phyloP scores from a whole-genome alignment of 768 basidiomycete species.

The Russula ochroleuca region DNA sequence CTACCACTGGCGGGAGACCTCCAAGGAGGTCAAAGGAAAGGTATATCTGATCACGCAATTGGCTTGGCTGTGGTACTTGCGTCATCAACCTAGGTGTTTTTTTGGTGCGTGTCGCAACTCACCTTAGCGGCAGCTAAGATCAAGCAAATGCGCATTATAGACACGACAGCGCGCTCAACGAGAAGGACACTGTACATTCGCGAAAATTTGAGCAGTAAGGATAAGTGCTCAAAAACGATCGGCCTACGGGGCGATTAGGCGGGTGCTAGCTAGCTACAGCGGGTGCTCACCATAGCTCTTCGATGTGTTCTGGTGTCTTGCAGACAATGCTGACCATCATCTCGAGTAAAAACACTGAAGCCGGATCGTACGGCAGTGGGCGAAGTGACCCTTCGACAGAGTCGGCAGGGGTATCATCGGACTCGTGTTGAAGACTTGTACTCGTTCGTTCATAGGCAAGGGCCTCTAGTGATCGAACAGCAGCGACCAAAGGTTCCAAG shows the following conservation, averaged over 20 bases:
- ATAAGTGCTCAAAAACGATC: slow-evolving; percentile 88
- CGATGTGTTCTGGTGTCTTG: slow-evolving; percentile 70
- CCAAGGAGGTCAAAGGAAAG: slow-evolving; percentile 89
- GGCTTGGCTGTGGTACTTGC: slow-evolving; percentile 47
- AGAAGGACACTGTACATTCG: slow-evolving; percentile 83
- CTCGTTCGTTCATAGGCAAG: slow-evolving; percentile 88
- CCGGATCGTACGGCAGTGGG: slow-evolving; percentile 87
- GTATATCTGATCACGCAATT: slow-evolving; percentile 87
- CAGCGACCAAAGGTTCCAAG: slow-evolving; percentile 73
- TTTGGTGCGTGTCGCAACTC: slow-evolving; percentile 28
- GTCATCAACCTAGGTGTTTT: slow-evolving; percentile 1
- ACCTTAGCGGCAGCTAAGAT: slow-evolving; percentile 80
- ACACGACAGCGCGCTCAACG: slow-evolving; percentile 91
- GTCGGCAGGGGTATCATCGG: slow-evolving; percentile 48
- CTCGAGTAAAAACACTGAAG: slow-evolving; percentile 90
- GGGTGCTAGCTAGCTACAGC: neutral
- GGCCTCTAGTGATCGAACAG: slow-evolving; percentile 80
- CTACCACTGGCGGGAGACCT: slow-evolving; percentile 68
- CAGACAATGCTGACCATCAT: slow-evolving; percentile 88
- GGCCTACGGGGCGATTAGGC: slow-evolving; percentile 54
- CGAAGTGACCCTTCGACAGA: slow-evolving; percentile 42
- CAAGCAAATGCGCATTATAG: slow-evolving; percentile 76
- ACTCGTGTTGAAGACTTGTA: slow-evolving; percentile 66
- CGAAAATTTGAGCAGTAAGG: slow-evolving; percentile 70
- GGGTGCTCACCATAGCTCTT: slow-evolving; percentile 75